These are phyloP conservation scores for Syncephalis plumigaleata DNA, from an alignment of 371 early-diverging fungal species.

Conservation along the genomic window DNA sequence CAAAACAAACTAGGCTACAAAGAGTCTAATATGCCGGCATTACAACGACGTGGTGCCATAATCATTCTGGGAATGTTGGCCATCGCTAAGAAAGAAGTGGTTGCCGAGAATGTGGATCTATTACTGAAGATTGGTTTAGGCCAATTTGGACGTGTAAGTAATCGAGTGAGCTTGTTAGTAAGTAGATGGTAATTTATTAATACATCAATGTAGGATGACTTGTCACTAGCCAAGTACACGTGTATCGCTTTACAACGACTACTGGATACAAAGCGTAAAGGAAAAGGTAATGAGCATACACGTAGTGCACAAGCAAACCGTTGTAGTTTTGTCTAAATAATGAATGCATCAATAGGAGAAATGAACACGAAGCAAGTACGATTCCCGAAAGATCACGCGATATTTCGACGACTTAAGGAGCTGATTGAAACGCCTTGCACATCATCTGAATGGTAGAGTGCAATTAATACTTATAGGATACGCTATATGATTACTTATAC, in stretches of 20 bases:
- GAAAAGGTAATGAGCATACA: too few relatives aligned
- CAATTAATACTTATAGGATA: too few relatives aligned
- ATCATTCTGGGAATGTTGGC: slow-evolving; percentile 85
- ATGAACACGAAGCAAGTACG: slow-evolving; percentile 31
- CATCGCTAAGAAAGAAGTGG: slow-evolving; percentile 55
- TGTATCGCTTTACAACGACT: slow-evolving; percentile 79
- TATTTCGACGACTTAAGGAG: slow-evolving; percentile 39
- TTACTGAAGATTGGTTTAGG: slow-evolving; percentile 76
- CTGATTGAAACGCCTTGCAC: slow-evolving; percentile 38
- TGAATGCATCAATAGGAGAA: neutral
- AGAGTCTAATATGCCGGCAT: slow-evolving; percentile 22
- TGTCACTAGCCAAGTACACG: slow-evolving; percentile 67
- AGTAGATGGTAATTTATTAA: neutral
- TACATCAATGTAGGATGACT: slow-evolving; percentile 25
- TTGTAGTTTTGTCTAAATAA: too few relatives aligned
- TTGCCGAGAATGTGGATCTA: slow-evolving; percentile 63
- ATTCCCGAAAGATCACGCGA: slow-evolving; percentile 47
- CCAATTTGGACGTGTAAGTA: slow-evolving; percentile 41
- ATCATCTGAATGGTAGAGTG: slow-evolving; percentile 52
- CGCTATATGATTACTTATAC: too few relatives aligned
- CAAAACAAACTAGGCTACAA: too few relatives aligned
- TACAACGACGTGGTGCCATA: slow-evolving; percentile 76
- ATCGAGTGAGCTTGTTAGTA: neutral
- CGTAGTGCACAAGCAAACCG: too few relatives aligned
- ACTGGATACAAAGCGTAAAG: slow-evolving; percentile 11